Percentiles rank a stretch among this genome's conserved stretches.
Conservation (phyloP, 2,329 filamentous ascomycete genomes). For the Pseudocercospora cruenta region DNA sequence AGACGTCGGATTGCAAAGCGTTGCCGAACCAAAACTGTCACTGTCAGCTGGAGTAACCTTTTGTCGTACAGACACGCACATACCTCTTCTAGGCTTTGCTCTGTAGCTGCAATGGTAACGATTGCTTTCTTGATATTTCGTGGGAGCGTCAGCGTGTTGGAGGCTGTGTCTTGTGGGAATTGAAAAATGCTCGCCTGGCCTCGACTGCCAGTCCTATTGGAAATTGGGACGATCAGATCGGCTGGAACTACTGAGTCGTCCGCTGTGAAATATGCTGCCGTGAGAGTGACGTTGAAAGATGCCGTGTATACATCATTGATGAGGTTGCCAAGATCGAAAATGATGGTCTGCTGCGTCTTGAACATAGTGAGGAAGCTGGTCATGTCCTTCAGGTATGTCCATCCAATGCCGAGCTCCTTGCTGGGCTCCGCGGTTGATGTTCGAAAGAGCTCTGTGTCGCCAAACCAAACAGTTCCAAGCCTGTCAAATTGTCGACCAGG, state of each 20-base stretch:
- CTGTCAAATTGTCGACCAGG: conserved; percentile 74
- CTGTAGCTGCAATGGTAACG: conserved; percentile 75
- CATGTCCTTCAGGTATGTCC: conserved; percentile 80
- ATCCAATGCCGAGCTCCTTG: conserved; percentile 65
- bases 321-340: conserved; percentile 79
- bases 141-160: conserved; percentile 65
- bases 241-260: conserved; percentile 52
- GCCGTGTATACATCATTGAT: conserved; percentile 73
- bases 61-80: neutral
- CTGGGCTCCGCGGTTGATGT: conserved; percentile 83
- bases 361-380: conserved; percentile 71
- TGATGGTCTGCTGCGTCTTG: conserved; percentile 69
- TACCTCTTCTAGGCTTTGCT: conserved; percentile 71
- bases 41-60: neutral
- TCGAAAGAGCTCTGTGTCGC: conserved; percentile 78
- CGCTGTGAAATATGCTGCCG: conserved; percentile 69
- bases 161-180: conserved; percentile 65
- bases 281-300: conserved; percentile 72
- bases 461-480: conserved; percentile 74
- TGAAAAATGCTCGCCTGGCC: conserved; percentile 68
- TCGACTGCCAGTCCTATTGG: conserved; percentile 54
- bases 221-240: conserved; percentile 69
- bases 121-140: conserved; percentile 69
- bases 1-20: conserved; percentile 64
- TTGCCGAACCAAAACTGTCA: conserved; percentile 79